Evolutionary conservation across 768 basidiomycete genomes (phyloP), one percentile per base, ranked within the genome.

Genomic region (Kwoniella dejecticola): DNA sequence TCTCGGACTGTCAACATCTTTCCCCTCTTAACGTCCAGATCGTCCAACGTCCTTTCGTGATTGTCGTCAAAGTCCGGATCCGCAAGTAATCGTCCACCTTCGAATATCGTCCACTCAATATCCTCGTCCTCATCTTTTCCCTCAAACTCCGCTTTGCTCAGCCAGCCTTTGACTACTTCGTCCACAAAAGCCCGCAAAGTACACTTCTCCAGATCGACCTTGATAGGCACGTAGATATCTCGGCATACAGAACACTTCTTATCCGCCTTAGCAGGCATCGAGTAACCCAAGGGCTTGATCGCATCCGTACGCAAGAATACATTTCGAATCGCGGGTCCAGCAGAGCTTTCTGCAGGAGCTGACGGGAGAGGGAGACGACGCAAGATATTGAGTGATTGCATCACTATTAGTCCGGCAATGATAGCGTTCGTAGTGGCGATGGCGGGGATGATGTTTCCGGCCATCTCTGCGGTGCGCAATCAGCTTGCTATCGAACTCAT

Each of bases 401-500:
- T 83, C 23, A 98, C 93, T 74, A 98, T 92, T 38, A 95, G 82
- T 0, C 95, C 96, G 0, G 96, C 89, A 67, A 98, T 87, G 78
- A 99, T 90, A 10, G 96, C 96, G 77, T 99, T 99, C 23, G 96
- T 99, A 3, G 96, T 99, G 4, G 96, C 96, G 70, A 99, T 98
- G 1, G 96, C 96, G 5, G 96, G 96, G 66, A 98, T 99, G 71
- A 99, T 98, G 79, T 99, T 99, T 10, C 96, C 96, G 0, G 96
- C 96, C 91, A 97, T 98, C 80, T 97, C 94, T 95, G 77, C 21
- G 19, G 13, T 33, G 21, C 17, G 41, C 23, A 10, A 26, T 54
- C 46, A 49, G 38, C 33, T 61, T n/a, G n/a, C n/a, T n/a, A n/a
- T n/a, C n/a, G n/a, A n/a, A n/a, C n/a, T n/a, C n/a, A n/a, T 31